Conservation (phyloP, 148 eudicot genomes). For the Heliamphora exappendiculata region DNA sequence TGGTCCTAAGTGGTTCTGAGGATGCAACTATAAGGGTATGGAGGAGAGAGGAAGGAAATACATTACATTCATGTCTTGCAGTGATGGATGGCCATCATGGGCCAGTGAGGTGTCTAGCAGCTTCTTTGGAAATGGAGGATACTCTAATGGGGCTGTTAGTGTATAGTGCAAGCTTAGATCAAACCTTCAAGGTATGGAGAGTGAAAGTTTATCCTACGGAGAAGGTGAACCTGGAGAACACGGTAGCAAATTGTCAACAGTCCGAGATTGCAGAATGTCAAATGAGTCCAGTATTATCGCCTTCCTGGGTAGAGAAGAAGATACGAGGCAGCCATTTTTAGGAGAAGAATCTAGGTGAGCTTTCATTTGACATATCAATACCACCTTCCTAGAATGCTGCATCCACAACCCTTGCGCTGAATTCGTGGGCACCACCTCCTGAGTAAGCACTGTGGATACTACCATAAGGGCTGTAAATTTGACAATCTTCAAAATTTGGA, state of each 20-base stretch:
- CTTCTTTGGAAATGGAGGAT: conserved; percentile 33
- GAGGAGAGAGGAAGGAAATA: conserved; percentile 46
- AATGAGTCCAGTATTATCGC: conserved; percentile 22
- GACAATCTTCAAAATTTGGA: not conserved
- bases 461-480: not conserved
- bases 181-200: conserved; percentile 66
- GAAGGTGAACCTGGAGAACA: conserved; percentile 3
- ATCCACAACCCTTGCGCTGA: not conserved
- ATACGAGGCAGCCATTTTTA: conserved; percentile 12
- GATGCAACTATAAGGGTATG: conserved; percentile 62
- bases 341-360: not conserved
- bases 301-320: conserved; percentile 26
- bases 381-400: not conserved
- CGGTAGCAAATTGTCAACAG: not conserved
- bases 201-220: conserved; percentile 31
- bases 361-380: not conserved
- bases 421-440: not conserved
- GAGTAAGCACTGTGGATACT: not conserved
- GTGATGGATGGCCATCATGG: conserved; percentile 62
- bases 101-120: conserved; percentile 54
- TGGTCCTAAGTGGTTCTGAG: conserved; percentile 65
- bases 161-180: conserved; percentile 55
- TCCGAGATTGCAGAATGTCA: conserved; percentile 6
- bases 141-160: conserved; percentile 36
- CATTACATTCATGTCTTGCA: conserved; percentile 45